Conservation (phyloP, 371 early-diverging fungal genomes). For the Syncephalis fuscata region DNA sequence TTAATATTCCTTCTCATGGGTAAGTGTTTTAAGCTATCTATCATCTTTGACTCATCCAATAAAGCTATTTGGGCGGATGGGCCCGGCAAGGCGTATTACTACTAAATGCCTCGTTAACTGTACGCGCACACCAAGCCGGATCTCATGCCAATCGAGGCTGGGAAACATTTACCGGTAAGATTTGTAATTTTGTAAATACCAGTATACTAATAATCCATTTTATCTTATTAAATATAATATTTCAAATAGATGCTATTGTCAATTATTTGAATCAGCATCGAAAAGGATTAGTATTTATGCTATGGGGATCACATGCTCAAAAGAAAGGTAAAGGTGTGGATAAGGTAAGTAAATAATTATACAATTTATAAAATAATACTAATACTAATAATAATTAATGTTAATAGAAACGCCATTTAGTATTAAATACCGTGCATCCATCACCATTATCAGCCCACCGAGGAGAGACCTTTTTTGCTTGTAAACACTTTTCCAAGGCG, state of each 20-base stretch:
- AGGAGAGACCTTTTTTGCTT: conserved; percentile 64
- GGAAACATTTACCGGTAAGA: conserved; percentile 70
- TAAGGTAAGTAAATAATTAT: conserved; percentile 18
- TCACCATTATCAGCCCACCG: conserved; percentile 82
- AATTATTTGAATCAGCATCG: conserved; percentile 42
- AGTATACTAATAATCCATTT: neutral
- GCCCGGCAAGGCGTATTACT: conserved; percentile 88
- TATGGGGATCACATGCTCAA: conserved; percentile 93
- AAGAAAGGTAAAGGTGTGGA: conserved; percentile 46
- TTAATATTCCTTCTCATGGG: conserved; percentile 41
- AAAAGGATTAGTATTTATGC: conserved; percentile 75
- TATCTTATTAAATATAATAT: neutral
- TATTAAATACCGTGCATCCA: conserved; percentile 86
- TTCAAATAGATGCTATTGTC: conserved; percentile 63
- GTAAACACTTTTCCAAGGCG: conserved; percentile 82
- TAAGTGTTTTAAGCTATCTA: conserved; percentile 6
- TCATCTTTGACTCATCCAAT: conserved; percentile 3
- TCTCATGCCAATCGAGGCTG: conserved; percentile 87
- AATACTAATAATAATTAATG: neutral
- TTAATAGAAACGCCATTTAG: conserved; percentile 51
- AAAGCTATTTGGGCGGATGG: conserved; percentile 64
- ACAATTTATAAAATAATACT: conserved; percentile 9
- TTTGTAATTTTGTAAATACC: neutral
- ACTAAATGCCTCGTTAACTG: conserved; percentile 89
- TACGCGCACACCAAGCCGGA: conserved; percentile 63